These are phyloP conservation scores for Aspergillus brasiliensis DNA, from an alignment of 2,329 filamentous ascomycete genomes.

Conservation along the genomic window DNA sequence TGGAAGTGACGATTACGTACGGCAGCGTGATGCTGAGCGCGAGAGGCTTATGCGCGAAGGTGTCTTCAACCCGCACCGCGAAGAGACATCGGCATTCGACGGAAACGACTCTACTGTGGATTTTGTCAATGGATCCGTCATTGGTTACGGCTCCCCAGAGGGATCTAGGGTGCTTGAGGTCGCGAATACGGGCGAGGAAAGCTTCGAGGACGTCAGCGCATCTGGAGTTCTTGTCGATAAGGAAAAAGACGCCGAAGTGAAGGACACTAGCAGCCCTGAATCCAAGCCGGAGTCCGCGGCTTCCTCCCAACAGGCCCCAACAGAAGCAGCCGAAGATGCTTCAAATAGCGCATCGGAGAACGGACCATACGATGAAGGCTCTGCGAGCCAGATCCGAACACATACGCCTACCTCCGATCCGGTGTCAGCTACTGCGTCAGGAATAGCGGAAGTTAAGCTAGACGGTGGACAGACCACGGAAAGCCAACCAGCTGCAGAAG, in stretches of 20 bases:
- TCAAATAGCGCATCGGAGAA: constrained; percentile 1
- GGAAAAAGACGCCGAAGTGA: constrained; percentile 67
- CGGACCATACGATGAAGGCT: not conserved
- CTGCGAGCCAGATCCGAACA: constrained; percentile 20
- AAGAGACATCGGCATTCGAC: constrained; percentile 59
- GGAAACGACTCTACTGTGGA: constrained; percentile 51
- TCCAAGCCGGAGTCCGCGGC: constrained; percentile 24
- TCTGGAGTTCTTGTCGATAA: constrained; percentile 73
- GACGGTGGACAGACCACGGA: constrained; percentile 58
- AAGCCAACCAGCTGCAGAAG: constrained; percentile 11
- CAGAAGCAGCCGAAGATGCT: not conserved
- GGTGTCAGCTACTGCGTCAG: constrained; percentile 54
- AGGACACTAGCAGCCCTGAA: constrained; percentile 36
- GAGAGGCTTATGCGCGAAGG: constrained; percentile 78
- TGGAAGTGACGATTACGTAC: constrained; percentile 85
- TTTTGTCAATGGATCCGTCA: constrained; percentile 46
- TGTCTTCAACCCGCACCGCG: constrained; percentile 57
- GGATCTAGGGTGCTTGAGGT: constrained; percentile 72
- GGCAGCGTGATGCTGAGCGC: constrained; percentile 75
- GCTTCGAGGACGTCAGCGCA: constrained; percentile 82
- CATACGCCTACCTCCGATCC: constrained; percentile 33
- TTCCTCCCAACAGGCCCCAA: constrained; percentile 16
- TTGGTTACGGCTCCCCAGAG: constrained; percentile 58
- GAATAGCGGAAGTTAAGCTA: constrained; percentile 61
- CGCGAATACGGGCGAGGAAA: constrained; percentile 81